Conservation (phyloP, 164 flowering plant genomes). For the Vitis vinifera region DNA sequence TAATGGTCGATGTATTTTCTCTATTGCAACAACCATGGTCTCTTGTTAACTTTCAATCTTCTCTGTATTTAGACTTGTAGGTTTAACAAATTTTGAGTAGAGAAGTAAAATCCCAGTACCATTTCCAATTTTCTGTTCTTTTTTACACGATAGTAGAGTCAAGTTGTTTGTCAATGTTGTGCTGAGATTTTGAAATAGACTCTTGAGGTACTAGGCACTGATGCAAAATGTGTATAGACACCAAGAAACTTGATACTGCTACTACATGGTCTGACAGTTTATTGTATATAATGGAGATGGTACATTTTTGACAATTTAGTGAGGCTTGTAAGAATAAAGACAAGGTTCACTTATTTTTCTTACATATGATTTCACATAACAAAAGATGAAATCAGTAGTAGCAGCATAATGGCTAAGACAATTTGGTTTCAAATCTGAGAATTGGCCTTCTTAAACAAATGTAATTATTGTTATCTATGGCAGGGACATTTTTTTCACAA, state of each 20-base stretch:
- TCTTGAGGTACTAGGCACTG: not conserved
- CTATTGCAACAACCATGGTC: not conserved
- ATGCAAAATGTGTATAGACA: not conserved
- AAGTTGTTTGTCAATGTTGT: not conserved
- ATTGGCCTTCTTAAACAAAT: no score
- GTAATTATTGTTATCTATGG: not conserved
- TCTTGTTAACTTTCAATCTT: not conserved
- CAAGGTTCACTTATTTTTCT: no score
- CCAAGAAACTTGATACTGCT: not conserved
- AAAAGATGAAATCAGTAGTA: no score
- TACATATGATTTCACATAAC: no score
- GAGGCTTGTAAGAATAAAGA: not conserved
- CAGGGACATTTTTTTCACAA: constrained; percentile 52
- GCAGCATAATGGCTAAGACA: no score
- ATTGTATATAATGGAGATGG: not conserved
- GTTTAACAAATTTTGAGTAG: not conserved
- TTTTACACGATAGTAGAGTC: not conserved
- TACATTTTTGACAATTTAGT: not conserved
- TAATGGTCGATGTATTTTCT: not conserved
- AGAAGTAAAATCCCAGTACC: not conserved
- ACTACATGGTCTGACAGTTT: not conserved
- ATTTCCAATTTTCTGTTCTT: not conserved
- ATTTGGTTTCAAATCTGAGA: no score
- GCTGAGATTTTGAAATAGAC: not conserved
- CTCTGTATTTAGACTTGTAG: not conserved